phyloP scores from a whole-genome alignment of 768 basidiomycete genomes.

The Leccinum uliginosum region DNA sequence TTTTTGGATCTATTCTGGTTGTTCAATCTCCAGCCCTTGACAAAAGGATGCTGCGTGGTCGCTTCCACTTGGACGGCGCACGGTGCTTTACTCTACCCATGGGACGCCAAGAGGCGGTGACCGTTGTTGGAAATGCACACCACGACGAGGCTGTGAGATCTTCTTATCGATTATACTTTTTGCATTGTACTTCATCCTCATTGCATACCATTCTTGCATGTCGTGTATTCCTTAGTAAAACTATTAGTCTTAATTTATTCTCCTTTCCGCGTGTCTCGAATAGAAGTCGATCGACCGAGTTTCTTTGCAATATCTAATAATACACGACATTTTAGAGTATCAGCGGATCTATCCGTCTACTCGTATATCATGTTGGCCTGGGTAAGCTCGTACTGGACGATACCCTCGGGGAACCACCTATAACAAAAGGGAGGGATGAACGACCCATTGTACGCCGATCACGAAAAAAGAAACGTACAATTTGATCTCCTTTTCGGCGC shows the following conservation, averaged over 20 bases:
- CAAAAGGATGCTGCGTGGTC: constrained; percentile 2
- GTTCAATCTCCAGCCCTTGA: background rate
- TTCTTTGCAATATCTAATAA: constrained; percentile 9
- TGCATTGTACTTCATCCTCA: constrained; percentile 23
- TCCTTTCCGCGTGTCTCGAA: background rate
- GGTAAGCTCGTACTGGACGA: constrained; percentile 63
- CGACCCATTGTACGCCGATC: background rate
- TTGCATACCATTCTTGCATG: constrained; percentile 18
- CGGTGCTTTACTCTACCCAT: constrained; percentile 12
- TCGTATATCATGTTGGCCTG: constrained; percentile 77
- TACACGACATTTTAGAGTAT: constrained; percentile 11
- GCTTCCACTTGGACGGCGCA: background rate
- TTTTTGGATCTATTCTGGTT: background rate
- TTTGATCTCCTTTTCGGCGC: constrained; percentile 88
- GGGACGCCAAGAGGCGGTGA: constrained; percentile 26
- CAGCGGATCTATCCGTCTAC: constrained; percentile 34
- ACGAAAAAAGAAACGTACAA: constrained; percentile 51
- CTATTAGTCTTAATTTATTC: background rate
- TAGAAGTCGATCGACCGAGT: background rate
- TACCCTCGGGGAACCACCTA: constrained; percentile 92
- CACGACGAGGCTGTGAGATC: constrained; percentile 3
- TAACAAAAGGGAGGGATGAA: constrained; percentile 2
- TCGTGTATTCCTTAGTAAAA: constrained; percentile 5
- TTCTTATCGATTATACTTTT: constrained; percentile 3
- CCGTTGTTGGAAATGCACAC: constrained; percentile 1